Evolutionary conservation across 2,329 filamentous ascomycete genomes (phyloP), one percentile per base, ranked within the genome.

Genomic region (Fusarium concolor): DNA sequence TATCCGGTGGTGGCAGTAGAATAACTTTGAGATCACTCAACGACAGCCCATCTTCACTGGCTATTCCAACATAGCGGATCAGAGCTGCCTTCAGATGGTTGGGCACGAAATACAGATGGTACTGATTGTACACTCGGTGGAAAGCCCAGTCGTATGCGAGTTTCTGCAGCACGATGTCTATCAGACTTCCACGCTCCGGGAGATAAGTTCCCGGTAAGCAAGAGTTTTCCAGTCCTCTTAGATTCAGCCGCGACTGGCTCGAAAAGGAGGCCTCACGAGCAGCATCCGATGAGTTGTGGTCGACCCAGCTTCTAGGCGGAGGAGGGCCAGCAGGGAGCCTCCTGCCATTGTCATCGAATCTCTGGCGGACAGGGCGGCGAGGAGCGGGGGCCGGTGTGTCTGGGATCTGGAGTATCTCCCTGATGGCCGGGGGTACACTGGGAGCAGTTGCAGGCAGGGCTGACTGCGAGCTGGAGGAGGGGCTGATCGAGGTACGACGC

Each of bases 361-460:
- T 76, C 49, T 74, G 71, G 53, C 83, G 80, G 59, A 74, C 74
- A 24, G 78, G 79, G 42, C 82, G 79, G 56, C 86, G 81, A 26
- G 86, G 85, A 26, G 76, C 75, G 28, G 85, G 86, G 11, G 81
- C 75, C 24, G 86, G 86, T 28, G 84, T 84, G 71, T 88, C 86
- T 60, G 86, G 86, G 56, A 89, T 82, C 71, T 87, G 84, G 51
- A 90, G 83, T 61, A 90, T 84, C 62, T 85, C 81, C 61, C 86
- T 84, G 71, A 90, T 83, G 53, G 82, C 79, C 6, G 88, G 87
- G 53, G 87, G 88, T 4, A 90, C 81, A 61, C 85, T 88, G n/a
- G 85, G 86, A 31, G 77, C 72, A 56, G 76, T 76, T 47, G 76
- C 71, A 59, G 76, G 71, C 65, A 73, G 69, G 60, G 72, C 62